A percentile compares a stretch with the other conserved stretches of the same genome.
phyloP scores from a whole-genome alignment of 768 basidiomycete genomes.

The Boletus bicolor region DNA sequence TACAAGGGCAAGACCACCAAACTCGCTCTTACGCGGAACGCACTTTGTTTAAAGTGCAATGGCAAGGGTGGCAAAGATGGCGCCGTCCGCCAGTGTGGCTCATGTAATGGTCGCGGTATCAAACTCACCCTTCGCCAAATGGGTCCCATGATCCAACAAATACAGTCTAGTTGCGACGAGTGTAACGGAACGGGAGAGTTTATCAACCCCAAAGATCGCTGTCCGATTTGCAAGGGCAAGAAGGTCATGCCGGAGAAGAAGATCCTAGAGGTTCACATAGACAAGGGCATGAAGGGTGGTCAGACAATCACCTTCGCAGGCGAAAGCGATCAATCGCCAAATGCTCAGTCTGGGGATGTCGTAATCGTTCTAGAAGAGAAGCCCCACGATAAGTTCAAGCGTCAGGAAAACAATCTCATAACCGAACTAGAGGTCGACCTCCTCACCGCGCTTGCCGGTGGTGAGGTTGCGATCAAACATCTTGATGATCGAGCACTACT shows the following conservation, averaged over 20 bases:
- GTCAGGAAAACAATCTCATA: slow-evolving; percentile 84
- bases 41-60: slow-evolving; percentile 90
- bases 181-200: slow-evolving; percentile 93
- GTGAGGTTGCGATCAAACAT: slow-evolving; percentile 85
- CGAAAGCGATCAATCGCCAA: slow-evolving; percentile 91
- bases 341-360: slow-evolving; percentile 88
- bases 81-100: slow-evolving; percentile 73
- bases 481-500: slow-evolving; percentile 88
- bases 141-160: slow-evolving; percentile 99
- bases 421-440: slow-evolving; percentile 90
- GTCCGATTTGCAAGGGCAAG: slow-evolving; percentile 91
- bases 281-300: slow-evolving; percentile 96
- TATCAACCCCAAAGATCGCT: slow-evolving; percentile 91
- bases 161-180: slow-evolving; percentile 92
- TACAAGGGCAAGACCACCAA: slow-evolving; percentile 99
- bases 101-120: slow-evolving; percentile 87
- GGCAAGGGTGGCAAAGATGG: slow-evolving; percentile 98
- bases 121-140: slow-evolving; percentile 92
- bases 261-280: slow-evolving; percentile 95
- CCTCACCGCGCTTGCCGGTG: slow-evolving; percentile 90
- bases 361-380: slow-evolving; percentile 94
- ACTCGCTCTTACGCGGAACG: slow-evolving; percentile 92
- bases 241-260: slow-evolving; percentile 94
- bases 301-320: slow-evolving; percentile 87
- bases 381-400: slow-evolving; percentile 82